These are phyloP conservation scores for Panicum virgatum DNA, from an alignment of 202 grass and related monocot species.

Conservation along the genomic window DNA sequence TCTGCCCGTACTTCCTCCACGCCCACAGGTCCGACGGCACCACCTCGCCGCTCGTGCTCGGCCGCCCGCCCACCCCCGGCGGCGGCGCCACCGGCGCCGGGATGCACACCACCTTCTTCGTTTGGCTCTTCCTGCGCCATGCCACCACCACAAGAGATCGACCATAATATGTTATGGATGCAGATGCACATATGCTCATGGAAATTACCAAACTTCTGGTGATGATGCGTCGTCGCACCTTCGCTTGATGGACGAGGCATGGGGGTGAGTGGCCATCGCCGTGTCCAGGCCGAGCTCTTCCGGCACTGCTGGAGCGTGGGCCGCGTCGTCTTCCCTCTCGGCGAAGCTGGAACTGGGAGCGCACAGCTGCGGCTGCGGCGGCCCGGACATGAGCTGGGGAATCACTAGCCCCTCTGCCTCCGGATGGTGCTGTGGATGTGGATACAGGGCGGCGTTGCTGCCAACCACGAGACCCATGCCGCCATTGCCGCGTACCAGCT, in stretches of 20 bases:
- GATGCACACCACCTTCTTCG: conserved; percentile 96
- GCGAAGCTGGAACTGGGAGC: neutral
- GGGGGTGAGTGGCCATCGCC: conserved; percentile 21
- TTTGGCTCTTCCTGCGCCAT: conserved; percentile 71
- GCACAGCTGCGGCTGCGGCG: neutral
- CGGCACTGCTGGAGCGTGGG: neutral
- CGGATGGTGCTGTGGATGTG: neutral
- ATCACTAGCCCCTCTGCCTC: neutral
- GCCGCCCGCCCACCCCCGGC: conserved; percentile 43
- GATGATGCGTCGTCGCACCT: conserved; percentile 34
- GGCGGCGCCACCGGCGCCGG: conserved; percentile 67
- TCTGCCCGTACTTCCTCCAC: conserved; percentile 98
- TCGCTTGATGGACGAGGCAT: conserved; percentile 30
- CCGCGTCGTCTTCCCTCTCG: conserved; percentile 18
- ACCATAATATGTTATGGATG: neutral
- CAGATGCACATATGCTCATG: too few relatives aligned
- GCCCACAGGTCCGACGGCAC: conserved; percentile 98
- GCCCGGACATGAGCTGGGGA: neutral
- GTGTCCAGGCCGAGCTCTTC: conserved; percentile 17
- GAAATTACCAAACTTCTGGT: neutral
- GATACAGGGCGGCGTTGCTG: neutral
- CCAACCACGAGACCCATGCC: conserved; percentile 9
- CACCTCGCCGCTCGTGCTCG: conserved; percentile 73
- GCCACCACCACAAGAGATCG: too few relatives aligned
- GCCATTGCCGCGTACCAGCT: neutral